A percentile compares a stretch with the other conserved stretches of the same genome.
Evolutionary conservation across 257 asterid genomes (phyloP).

Genomic region (Ajuga chamaepitys): DNA sequence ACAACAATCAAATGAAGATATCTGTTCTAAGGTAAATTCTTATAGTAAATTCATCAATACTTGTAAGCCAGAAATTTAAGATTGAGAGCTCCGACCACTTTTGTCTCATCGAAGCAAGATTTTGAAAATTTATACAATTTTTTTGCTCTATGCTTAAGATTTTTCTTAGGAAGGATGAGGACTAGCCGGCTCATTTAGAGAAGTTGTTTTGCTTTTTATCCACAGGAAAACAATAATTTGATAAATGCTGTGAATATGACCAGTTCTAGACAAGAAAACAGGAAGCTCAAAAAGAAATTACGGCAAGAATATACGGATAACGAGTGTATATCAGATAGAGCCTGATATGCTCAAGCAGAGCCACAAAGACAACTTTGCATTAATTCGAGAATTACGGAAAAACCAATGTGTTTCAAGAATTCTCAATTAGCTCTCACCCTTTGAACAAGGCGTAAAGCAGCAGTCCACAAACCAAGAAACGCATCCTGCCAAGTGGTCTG

Average conservation of each 20-base stretch:
- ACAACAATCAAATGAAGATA: not conserved
- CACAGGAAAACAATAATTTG: not conserved
- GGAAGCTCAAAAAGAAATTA: conserved; percentile 10
- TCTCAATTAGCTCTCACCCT: conserved; percentile 50
- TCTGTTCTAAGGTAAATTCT: not conserved
- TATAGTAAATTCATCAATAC: not conserved
- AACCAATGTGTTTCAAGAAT: not conserved
- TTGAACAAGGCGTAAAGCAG: conserved; percentile 87
- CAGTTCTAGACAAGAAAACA: conserved; percentile 6
- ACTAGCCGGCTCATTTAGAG: not conserved
- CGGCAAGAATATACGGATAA: conserved; percentile 9
- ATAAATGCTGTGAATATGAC: conserved; percentile 1
- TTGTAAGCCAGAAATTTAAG: not conserved
- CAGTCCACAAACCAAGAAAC: conserved; percentile 92
- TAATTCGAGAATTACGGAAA: not conserved
- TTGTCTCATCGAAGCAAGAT: not conserved
- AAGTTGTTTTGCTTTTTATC: not conserved
- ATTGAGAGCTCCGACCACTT: not conserved
- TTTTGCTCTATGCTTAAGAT: not conserved
- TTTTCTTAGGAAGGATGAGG: conserved; percentile 5
- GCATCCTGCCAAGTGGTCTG: conserved; percentile 86
- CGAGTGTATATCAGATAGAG: conserved; percentile 1
- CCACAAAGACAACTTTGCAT: not conserved
- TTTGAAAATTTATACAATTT: not conserved
- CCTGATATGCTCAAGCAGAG: conserved; percentile 7